Percentiles rank a stretch among this genome's conserved stretches.
Evolutionary conservation across 1,284 basidiomycete genomes (phyloP).

Genomic region (Leccinum colubrinum): DNA sequence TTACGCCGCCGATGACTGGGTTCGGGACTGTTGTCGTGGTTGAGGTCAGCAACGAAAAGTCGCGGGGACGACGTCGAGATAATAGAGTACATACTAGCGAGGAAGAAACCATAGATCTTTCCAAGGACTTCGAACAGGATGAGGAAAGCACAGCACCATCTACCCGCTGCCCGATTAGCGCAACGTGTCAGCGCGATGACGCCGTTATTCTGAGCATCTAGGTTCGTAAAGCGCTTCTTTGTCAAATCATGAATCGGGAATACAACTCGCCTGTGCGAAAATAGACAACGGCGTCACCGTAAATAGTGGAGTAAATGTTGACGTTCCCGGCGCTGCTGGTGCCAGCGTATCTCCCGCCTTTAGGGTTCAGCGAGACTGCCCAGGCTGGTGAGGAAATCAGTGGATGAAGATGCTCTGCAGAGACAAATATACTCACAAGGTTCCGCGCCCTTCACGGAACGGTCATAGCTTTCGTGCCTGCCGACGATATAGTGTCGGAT

Average conservation of each 20-base stretch:
- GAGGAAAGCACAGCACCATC: constrained; percentile 73
- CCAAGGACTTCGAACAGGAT: constrained; percentile 74
- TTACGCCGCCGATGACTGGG: constrained; percentile 81
- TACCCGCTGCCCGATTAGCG: constrained; percentile 70
- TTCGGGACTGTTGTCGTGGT: constrained; percentile 46
- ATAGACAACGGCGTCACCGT: constrained; percentile 80
- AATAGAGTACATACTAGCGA: constrained; percentile 43
- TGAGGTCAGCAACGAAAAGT: neutral
- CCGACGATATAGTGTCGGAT: constrained; percentile 52
- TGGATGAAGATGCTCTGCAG: neutral
- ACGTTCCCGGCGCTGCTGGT: constrained; percentile 77
- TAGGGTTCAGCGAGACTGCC: constrained; percentile 78
- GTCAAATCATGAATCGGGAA: neutral
- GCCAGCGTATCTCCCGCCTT: constrained; percentile 70
- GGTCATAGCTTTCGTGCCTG: constrained; percentile 70
- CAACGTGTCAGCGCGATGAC: constrained; percentile 79
- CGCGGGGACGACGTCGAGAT: neutral
- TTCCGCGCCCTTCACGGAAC: constrained; percentile 53
- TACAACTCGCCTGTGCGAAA: constrained; percentile 61
- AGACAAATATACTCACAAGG: constrained; percentile 53
- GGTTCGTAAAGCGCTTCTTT: neutral
- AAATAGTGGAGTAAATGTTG: constrained; percentile 66
- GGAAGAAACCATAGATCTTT: constrained; percentile 78
- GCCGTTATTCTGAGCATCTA: constrained; percentile 65
- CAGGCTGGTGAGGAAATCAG: constrained; percentile 50